A percentile compares a stretch with the other conserved stretches of the same genome.
phyloP scores from a whole-genome alignment of 192 early-diverging fungal species.

The Rhizophagus clarus region DNA sequence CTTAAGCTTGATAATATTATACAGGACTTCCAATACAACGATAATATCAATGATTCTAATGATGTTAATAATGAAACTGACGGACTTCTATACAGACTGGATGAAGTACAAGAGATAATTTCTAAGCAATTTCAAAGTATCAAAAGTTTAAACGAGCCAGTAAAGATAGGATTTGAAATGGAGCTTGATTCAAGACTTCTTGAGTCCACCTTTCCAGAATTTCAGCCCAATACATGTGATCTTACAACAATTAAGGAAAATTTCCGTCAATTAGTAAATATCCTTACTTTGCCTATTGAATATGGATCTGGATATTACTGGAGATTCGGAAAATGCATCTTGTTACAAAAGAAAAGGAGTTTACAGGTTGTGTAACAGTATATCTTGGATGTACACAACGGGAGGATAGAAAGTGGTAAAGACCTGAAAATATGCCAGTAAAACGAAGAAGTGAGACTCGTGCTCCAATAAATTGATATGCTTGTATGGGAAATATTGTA shows the following conservation, averaged over 20 bases:
- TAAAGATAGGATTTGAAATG: slow-evolving; percentile 6
- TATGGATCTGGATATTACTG: slow-evolving; percentile 18
- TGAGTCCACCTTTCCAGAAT: background rate
- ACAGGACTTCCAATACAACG: background rate
- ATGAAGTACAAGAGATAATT: slow-evolving; percentile 7
- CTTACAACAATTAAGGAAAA: background rate
- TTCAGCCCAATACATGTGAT: background rate
- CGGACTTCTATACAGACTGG: background rate
- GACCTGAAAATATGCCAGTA: slow-evolving; percentile 1
- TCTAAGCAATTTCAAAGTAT: background rate
- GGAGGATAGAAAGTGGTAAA: background rate
- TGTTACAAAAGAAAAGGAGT: background rate
- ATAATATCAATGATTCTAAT: too few relatives aligned
- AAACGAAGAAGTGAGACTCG: slow-evolving; percentile 11
- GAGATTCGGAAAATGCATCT: background rate
- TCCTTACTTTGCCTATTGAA: background rate
- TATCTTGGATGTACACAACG: slow-evolving; percentile 8
- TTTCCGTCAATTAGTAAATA: slow-evolving; percentile 9
- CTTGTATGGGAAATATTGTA: slow-evolving; percentile 17
- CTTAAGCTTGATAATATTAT: background rate
- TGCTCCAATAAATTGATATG: slow-evolving; percentile 12
- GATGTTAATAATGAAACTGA: too few relatives aligned
- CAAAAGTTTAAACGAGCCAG: slow-evolving; percentile 7
- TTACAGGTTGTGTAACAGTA: background rate
- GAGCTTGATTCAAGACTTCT: background rate